Percentiles rank a stretch among this genome's conserved stretches.
These are phyloP conservation scores for Ramalina peruviana DNA, from an alignment of 495 filamentous ascomycete genomes.

Conservation along the genomic window DNA sequence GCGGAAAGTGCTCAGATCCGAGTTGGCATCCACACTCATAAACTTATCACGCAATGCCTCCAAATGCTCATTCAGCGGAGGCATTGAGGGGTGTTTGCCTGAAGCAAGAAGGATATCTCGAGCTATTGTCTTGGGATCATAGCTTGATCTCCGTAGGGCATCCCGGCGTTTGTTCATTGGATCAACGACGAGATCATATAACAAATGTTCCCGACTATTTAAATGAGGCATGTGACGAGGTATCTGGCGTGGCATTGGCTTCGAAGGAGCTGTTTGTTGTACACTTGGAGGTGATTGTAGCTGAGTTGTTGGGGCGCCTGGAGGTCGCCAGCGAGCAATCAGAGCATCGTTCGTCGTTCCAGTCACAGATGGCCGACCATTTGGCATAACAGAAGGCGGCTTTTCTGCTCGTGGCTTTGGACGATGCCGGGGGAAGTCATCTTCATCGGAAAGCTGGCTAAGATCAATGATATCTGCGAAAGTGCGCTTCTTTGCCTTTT, in stretches of 20 bases:
- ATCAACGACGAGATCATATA: conserved; percentile 23
- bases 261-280: not conserved
- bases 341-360: not conserved
- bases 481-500: conserved; percentile 28
- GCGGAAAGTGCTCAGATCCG: conserved; percentile 46
- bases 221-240: not conserved
- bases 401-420: conserved; percentile 1
- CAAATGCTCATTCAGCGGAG: conserved; percentile 46
- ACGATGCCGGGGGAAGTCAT: conserved; percentile 14
- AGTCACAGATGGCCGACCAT: not conserved
- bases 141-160: conserved; percentile 30
- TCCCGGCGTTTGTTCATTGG: conserved; percentile 29
- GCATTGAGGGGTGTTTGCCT: conserved; percentile 44
- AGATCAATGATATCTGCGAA: conserved; percentile 38
- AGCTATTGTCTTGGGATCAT: conserved; percentile 50
- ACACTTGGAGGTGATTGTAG: not conserved
- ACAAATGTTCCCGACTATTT: not conserved
- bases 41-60: conserved; percentile 30
- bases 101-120: conserved; percentile 48
- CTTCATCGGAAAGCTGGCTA: conserved; percentile 28
- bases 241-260: not conserved
- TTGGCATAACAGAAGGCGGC: not conserved
- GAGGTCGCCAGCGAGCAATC: not conserved
- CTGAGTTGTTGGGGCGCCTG: not conserved
- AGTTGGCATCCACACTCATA: conserved; percentile 23